A percentile compares a stretch with the other conserved stretches of the same genome.
Conservation (phyloP, 2,329 filamentous ascomycete species). For the Alternaria tenuissima region DNA sequence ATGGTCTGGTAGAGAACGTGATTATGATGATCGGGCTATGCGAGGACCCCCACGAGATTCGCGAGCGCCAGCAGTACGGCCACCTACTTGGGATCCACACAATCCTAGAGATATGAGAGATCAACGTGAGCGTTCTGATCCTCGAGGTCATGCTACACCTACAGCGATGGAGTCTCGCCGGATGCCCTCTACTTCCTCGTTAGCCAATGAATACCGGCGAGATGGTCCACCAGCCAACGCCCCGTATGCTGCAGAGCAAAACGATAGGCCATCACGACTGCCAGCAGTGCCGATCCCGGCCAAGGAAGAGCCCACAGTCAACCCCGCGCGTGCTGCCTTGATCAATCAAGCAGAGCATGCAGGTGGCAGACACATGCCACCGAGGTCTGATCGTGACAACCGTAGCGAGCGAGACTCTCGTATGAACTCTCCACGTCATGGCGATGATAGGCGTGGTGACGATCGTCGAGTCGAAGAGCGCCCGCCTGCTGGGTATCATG, state of each 20-base stretch:
- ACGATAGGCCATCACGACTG: constrained; percentile 30
- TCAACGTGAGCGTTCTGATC: constrained; percentile 41
- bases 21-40: constrained; percentile 48
- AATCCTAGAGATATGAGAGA: constrained; percentile 43
- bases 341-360: constrained; percentile 47
- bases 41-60: constrained; percentile 45
- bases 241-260: constrained; percentile 35
- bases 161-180: constrained; percentile 31
- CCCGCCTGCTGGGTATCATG: constrained; percentile 29
- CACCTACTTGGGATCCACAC: constrained; percentile 35
- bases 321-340: constrained; percentile 55
- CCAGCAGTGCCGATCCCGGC: constrained; percentile 19
- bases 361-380: constrained; percentile 35
- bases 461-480: constrained; percentile 42
- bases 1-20: constrained; percentile 44
- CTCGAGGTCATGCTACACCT: constrained; percentile 35
- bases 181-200: constrained; percentile 31
- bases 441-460: constrained; percentile 35
- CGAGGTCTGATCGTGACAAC: constrained; percentile 37
- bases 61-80: constrained; percentile 35
- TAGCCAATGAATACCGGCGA: constrained; percentile 39
- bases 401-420: constrained; percentile 43
- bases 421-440: constrained; percentile 41
- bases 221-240: constrained; percentile 31
- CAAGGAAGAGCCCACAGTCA: constrained; percentile 44